Conservation (phyloP, 768 basidiomycete species). For the Leccinum subgranulosum region DNA sequence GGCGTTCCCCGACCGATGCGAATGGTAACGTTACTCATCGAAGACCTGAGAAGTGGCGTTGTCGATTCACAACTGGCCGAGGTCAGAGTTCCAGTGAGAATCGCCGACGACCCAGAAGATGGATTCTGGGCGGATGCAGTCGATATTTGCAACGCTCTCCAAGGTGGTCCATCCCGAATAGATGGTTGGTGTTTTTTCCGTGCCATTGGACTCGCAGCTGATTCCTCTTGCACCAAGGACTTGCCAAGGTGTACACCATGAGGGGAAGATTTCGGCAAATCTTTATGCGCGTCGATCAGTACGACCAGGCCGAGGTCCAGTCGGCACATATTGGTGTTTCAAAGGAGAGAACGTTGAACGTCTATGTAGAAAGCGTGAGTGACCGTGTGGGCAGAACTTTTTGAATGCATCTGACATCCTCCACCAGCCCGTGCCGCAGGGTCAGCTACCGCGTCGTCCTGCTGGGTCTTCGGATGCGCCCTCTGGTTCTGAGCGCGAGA, state of each 20-base stretch:
- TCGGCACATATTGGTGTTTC: slow-evolving; percentile 58
- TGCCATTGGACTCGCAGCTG: not conserved
- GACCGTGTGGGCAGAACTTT: not conserved
- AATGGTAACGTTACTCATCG: slow-evolving; percentile 66
- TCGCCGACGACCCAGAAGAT: slow-evolving; percentile 45
- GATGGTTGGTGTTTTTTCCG: slow-evolving; percentile 47
- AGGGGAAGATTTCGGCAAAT: slow-evolving; percentile 69
- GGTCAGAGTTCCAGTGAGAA: slow-evolving; percentile 55
- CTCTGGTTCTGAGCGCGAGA: slow-evolving; percentile 22
- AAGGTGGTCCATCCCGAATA: slow-evolving; percentile 60
- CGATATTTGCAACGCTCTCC: slow-evolving; percentile 56
- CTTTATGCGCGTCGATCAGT: slow-evolving; percentile 57
- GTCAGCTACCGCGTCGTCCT: slow-evolving; percentile 27
- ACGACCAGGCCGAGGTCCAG: slow-evolving; percentile 46
- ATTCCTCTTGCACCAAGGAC: slow-evolving; percentile 39
- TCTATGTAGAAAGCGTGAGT: slow-evolving; percentile 60
- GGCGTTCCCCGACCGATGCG: slow-evolving; percentile 30
- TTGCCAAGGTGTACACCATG: slow-evolving; percentile 62
- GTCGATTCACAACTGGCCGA: slow-evolving; percentile 63
- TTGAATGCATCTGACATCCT: slow-evolving; percentile 7
- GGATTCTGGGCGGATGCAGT: slow-evolving; percentile 72
- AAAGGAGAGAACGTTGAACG: slow-evolving; percentile 50
- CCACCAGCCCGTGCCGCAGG: slow-evolving; percentile 24
- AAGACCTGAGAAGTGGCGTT: slow-evolving; percentile 53
- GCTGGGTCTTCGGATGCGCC: slow-evolving; percentile 6